phyloP scores from a whole-genome alignment of 225 moss, liverwort and hornwort species.

The Pseudoscleropodium purum region DNA sequence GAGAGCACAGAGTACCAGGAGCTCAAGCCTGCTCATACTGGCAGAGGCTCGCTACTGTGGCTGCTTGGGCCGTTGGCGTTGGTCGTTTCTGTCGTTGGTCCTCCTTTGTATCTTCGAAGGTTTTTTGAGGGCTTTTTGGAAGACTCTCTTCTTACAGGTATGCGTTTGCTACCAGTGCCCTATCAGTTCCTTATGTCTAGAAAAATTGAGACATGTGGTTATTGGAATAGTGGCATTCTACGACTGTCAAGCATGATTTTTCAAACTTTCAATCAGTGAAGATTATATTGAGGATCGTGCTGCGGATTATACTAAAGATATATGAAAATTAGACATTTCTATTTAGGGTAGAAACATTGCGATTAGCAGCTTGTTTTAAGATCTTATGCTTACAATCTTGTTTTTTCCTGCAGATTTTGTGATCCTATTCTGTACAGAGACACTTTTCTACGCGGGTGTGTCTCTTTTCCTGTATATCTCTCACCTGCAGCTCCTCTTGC shows the following conservation, averaged over 20 bases:
- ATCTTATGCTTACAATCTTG: not conserved
- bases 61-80: conserved; percentile 69
- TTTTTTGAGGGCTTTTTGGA: conserved; percentile 72
- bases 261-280: not conserved
- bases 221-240: not conserved
- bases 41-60: conserved; percentile 54
- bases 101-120: conserved; percentile 81
- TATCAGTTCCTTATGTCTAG: not conserved
- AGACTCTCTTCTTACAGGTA: conserved; percentile 89
- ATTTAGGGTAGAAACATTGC: not conserved
- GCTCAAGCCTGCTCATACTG: not conserved
- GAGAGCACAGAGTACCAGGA: conserved; percentile 13
- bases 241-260: not conserved
- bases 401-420: conserved; percentile 68
- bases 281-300: not conserved
- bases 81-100: conserved; percentile 82
- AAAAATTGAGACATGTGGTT: not conserved
- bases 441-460: conserved; percentile 75
- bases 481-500: conserved; percentile 47
- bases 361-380: not conserved
- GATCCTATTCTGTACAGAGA: conserved; percentile 90
- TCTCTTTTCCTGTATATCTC: conserved; percentile 74
- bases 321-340: not conserved
- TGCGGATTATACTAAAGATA: not conserved
- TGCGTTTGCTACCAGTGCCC: not conserved